Base-by-base conservation (phyloP, 2,329 filamentous ascomycete genomes). In the Alternaria postmessia region DNA sequence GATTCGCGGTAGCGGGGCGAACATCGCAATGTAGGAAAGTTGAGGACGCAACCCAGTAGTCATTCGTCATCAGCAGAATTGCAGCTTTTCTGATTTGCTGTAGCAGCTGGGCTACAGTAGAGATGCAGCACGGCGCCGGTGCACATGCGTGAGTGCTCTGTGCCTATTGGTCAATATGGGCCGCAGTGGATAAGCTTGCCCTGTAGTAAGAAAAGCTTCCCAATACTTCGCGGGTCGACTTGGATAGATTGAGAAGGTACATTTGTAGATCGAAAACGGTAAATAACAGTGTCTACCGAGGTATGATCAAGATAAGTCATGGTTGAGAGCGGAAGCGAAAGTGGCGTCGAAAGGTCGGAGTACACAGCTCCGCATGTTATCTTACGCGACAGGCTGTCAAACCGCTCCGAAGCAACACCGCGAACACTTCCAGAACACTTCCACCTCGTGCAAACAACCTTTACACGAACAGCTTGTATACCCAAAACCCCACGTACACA, bases 251-350 rank as follows among this genome's bases (percentile, higher is more conserved):
- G 3, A 52, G 58, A 48, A 61, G 61, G 54, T 61, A 46, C 47
- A 24, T 18, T n/a, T 7, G 54, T 48, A 46, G 47, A 36, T 54
- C 18, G 83, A 83, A 61, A 78, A 68, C 36, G 74, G 82, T 54
- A n/a, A 34, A 20, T 39, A 46, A 41, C 77, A 68, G 72, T 78
- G 65, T 72, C 83, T 59, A 81, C 76, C 49, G 43, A 54, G 54
- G 43, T 41, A 53, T 67, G 64, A 6, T 11, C 2, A 24, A 3
- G 46, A 36, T 38, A 38, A 38, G 46, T 24, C 20, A 49, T 49
- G 20, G n/a, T 4, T 8, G 16, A 16, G 18, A 18, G 43, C n/a
- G 44, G 44, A 47, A 11, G 26, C 26, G 7, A 6, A 26, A 36
- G 46, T 30, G 30, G 46, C 38, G 46, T 49, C 20, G 16, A 36